Evolutionary conservation across 495 filamentous ascomycete genomes (phyloP).

Genomic region (Penicillium manginii): DNA sequence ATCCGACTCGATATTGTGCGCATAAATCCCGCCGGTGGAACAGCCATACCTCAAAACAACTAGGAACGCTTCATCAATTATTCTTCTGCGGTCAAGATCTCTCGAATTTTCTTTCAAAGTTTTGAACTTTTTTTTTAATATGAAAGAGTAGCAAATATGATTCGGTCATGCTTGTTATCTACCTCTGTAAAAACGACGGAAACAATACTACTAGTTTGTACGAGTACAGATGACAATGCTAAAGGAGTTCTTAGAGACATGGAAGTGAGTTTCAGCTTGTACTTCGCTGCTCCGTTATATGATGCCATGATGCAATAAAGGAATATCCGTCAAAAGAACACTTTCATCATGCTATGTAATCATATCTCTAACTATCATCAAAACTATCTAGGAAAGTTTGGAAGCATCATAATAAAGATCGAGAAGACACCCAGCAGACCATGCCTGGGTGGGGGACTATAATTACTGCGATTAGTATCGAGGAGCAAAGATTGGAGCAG

Average conservation of each 20-base stretch:
- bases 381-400: conserved; percentile 26
- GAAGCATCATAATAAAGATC: conserved; percentile 92
- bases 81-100: no score
- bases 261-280: neutral
- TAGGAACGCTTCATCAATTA: no score
- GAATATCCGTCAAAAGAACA: neutral
- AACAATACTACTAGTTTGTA: no score
- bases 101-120: no score
- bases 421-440: conserved; percentile 91
- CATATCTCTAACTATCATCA: neutral
- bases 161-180: no score
- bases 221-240: no score
- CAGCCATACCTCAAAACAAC: no score
- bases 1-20: neutral
- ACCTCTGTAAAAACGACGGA: no score
- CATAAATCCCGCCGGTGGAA: neutral
- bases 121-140: no score
- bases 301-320: neutral
- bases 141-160: no score
- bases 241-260: no score
- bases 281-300: neutral
- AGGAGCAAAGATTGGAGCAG: neutral
- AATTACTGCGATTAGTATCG: conserved; percentile 18
- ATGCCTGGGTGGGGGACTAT: conserved; percentile 89
- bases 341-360: conserved; percentile 13